Percentiles rank a stretch among this genome's conserved stretches.
Evolutionary conservation across 352 stramenopile species (phyloP).

Genomic region (Albugo laibachii): DNA sequence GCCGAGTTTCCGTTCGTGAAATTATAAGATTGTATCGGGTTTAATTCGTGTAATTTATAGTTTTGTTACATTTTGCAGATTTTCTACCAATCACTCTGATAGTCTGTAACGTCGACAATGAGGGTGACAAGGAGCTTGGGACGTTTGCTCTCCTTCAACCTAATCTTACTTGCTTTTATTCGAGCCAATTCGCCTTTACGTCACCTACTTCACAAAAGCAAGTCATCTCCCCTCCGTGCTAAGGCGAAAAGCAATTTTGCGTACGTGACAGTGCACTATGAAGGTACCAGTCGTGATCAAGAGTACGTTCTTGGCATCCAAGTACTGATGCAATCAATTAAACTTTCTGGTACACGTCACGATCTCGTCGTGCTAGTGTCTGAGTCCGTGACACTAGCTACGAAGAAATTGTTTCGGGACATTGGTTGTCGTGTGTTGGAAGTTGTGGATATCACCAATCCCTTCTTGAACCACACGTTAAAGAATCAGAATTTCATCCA

Average conservation of each 20-base stretch:
- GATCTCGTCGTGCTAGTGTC: constrained; percentile 75
- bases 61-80: neutral
- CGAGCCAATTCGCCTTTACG: neutral
- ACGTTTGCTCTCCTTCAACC: neutral
- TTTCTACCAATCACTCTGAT: neutral
- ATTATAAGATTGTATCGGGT: constrained; percentile 59
- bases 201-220: neutral
- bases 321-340: constrained; percentile 74
- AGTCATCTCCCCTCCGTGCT: neutral
- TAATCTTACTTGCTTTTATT: neutral
- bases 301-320: constrained; percentile 74
- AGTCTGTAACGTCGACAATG: neutral
- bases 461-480: constrained; percentile 51
- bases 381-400: constrained; percentile 58
- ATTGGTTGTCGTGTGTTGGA: constrained; percentile 72
- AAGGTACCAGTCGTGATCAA: constrained; percentile 58
- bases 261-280: constrained; percentile 76
- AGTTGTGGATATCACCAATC: constrained; percentile 77
- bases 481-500: constrained; percentile 80
- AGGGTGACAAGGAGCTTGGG: neutral
- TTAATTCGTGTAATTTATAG: constrained; percentile 8
- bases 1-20: constrained; percentile 44
- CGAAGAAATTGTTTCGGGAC: constrained; percentile 51
- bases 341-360: constrained; percentile 57
- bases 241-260: constrained; percentile 32